phyloP scores from a whole-genome alignment of 495 filamentous ascomycete genomes.

The Cairneyella variabilis region DNA sequence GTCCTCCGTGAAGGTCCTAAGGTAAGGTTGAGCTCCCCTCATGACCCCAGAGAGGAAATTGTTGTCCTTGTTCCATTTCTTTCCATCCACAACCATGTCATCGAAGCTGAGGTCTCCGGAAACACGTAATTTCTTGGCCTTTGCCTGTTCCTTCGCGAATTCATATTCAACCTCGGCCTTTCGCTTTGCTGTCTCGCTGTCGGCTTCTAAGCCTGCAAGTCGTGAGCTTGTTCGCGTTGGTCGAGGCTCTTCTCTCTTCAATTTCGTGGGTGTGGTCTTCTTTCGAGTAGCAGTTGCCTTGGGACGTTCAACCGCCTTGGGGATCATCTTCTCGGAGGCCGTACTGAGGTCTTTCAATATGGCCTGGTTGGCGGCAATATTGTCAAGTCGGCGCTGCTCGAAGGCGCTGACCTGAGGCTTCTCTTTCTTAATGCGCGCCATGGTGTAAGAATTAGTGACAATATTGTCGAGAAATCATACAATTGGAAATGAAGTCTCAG shows the following conservation, averaged over 20 bases:
- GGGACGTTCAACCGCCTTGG: conserved; percentile 29
- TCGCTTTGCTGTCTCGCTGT: conserved; percentile 69
- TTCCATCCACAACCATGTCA: conserved; percentile 76
- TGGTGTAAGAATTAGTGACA: too few species aligned
- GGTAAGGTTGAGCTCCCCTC: conserved; percentile 71
- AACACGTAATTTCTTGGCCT: conserved; percentile 67
- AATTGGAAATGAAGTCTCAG: too few species aligned
- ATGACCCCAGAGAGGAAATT: conserved; percentile 54
- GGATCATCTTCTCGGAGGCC: conserved; percentile 35
- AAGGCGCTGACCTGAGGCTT: conserved; percentile 44
- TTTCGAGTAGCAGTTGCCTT: conserved; percentile 25
- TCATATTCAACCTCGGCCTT: conserved; percentile 73
- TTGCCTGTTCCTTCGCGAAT: conserved; percentile 54
- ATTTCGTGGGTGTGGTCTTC: conserved; percentile 26
- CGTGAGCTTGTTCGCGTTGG: conserved; percentile 49
- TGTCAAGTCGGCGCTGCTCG: conserved; percentile 49
- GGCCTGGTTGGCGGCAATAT: conserved; percentile 51
- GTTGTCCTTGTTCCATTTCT: conserved; percentile 54
- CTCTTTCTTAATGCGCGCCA: conserved; percentile 29
- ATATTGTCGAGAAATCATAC: too few species aligned
- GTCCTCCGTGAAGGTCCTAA: conserved; percentile 73
- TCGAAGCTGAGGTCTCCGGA: conserved; percentile 67
- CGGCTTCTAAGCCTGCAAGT: conserved; percentile 42
- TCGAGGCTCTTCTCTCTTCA: conserved; percentile 28
- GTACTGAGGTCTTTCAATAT: conserved; percentile 42